phyloP scores from a whole-genome alignment of 2,329 filamentous ascomycete genomes.

The Talaromyces atroroseus region DNA sequence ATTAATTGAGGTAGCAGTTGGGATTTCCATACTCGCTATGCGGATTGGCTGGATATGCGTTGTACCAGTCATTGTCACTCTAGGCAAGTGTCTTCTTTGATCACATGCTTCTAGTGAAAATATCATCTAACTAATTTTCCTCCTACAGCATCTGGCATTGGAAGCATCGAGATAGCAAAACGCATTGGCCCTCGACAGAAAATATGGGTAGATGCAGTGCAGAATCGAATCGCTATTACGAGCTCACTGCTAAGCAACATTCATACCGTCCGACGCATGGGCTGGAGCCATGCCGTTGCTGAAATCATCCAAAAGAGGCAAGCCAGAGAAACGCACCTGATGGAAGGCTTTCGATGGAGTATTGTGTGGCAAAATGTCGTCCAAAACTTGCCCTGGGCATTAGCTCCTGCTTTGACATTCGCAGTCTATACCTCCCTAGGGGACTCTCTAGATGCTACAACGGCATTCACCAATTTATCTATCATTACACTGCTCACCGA shows the following conservation, averaged over 20 bases:
- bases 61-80: not conserved
- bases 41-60: conserved; percentile 10
- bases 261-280: conserved; percentile 38
- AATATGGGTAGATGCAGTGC: conserved; percentile 38
- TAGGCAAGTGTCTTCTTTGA: not conserved
- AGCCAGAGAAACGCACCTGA: conserved; percentile 13
- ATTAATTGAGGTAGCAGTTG: conserved; percentile 7
- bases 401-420: conserved; percentile 19
- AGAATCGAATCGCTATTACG: conserved; percentile 37
- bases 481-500: conserved; percentile 20
- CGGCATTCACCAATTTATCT: conserved; percentile 20
- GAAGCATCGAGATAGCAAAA: conserved; percentile 11
- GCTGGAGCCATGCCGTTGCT: conserved; percentile 23
- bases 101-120: not conserved
- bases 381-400: conserved; percentile 16
- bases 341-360: conserved; percentile 13
- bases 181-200: conserved; percentile 21
- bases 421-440: conserved; percentile 12
- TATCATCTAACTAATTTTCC: no score
- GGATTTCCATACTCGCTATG: not conserved
- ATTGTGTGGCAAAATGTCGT: conserved; percentile 17
- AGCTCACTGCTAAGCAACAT: conserved; percentile 35
- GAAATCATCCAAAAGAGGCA: conserved; percentile 12
- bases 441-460: not conserved
- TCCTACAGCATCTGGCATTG: conserved; percentile 1